Base-by-base conservation (phyloP, 1,284 basidiomycete species). In the Cutaneotrichosporon curvatum region DNA sequence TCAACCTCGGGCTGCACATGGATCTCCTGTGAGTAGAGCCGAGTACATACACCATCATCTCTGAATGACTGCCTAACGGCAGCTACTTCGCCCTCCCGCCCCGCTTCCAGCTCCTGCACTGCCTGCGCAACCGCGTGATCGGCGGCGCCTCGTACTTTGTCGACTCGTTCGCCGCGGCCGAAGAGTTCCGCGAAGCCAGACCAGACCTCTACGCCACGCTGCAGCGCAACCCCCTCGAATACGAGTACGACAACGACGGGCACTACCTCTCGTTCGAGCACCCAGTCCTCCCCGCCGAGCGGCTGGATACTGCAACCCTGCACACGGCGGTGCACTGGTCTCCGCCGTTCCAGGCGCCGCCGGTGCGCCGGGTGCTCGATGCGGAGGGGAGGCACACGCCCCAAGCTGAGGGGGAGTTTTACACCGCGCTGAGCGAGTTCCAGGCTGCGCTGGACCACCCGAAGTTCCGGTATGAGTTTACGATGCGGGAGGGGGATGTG, bases 131-230 rank as follows among this genome's bases (percentile, higher is more conserved):
- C 67, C 79, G 81, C 31, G 68, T 70, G 28, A 83, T 92, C 4
- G 94, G 94, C 8, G 94, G 94, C 7, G 76, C 76, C 4, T 95
- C 90, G 0, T 79, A 88, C 65, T 96, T 97, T 68, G 85, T 89
- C 23, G 94, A 98, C 63, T 80, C 82, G 2, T 76, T 88, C 48
- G 71, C 80, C 21, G 82, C 82, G 0, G 87, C 87, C 0, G 60
- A 76, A 7, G 22, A 35, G n/a, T 39, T 54, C 7, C 19, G 40
- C 22, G 16, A 9, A 0, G 19, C 34, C 6, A n/a, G 38, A 18
- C 52, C 52, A 11, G 64, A 72, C 16, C 74, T 95, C n/a, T 65
- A 78, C 16, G 44, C 39, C 14, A 23, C 34, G 4, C 56, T 77
- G 14, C 78, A 96, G 21, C 68, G 79, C 1, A 71, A 70, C 19